Percentiles rank a stretch among this genome's conserved stretches.
Evolutionary conservation across 805 yeast species (phyloP).

Genomic region (Cyberlindnera americana): DNA sequence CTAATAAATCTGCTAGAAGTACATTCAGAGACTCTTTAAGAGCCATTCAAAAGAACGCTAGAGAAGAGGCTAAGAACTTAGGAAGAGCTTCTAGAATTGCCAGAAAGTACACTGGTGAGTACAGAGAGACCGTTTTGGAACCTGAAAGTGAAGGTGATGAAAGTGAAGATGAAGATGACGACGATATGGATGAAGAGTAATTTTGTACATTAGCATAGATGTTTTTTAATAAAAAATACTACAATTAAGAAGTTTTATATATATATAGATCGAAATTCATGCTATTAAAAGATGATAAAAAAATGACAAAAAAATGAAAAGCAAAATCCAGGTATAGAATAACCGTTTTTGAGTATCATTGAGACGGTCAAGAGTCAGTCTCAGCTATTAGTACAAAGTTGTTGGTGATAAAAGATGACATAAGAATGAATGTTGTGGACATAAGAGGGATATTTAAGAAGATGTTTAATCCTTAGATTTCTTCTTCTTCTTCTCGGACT

Average conservation of each 20-base stretch:
- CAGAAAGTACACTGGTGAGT: conserved; percentile 57
- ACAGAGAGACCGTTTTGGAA: conserved; percentile 53
- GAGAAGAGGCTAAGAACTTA: conserved; percentile 46
- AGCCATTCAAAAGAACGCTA: conserved; percentile 52
- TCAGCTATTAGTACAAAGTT: conserved; percentile 10
- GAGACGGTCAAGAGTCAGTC: conserved; percentile 1
- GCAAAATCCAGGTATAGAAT: conserved; percentile 2
- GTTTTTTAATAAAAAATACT: too few species aligned
- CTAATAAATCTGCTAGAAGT: conserved; percentile 73
- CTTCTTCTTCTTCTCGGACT: conserved; percentile 17
- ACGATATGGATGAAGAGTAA: conserved; percentile 18
- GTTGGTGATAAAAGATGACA: too few species aligned
- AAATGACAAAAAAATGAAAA: conserved; percentile 7
- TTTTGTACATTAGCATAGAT: background rate
- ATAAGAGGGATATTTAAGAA: background rate
- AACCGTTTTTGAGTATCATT: conserved; percentile 1
- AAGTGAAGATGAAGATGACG: conserved; percentile 29
- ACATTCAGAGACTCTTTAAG: conserved; percentile 60
- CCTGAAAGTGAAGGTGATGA: conserved; percentile 64
- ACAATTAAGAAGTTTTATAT: too few species aligned
- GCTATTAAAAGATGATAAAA: conserved; percentile 7
- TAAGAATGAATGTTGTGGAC: conserved; percentile 1
- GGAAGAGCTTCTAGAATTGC: conserved; percentile 73
- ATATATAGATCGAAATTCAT: conserved; percentile 1
- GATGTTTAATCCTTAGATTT: conserved; percentile 13